These are phyloP conservation scores for Cladophialophora immunda DNA, from an alignment of 2,329 filamentous ascomycete genomes.

Conservation along the genomic window DNA sequence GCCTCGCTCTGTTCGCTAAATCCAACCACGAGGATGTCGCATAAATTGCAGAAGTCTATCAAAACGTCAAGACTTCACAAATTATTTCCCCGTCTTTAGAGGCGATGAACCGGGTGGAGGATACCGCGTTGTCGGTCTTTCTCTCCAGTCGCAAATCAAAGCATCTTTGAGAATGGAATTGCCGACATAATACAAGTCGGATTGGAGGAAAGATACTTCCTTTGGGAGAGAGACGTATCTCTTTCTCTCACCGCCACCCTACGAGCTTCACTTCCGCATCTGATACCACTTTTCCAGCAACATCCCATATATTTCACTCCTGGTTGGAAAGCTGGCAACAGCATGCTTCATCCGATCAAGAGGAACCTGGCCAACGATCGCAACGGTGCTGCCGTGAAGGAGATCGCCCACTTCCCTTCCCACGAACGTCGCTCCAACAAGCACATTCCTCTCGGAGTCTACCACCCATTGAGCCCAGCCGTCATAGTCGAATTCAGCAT, in stretches of 20 bases:
- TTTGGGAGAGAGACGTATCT: not conserved
- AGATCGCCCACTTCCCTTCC: slow-evolving; percentile 28
- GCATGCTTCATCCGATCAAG: slow-evolving; percentile 26
- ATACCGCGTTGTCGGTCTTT: too few relatives aligned
- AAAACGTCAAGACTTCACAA: not conserved
- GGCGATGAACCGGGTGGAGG: too few relatives aligned
- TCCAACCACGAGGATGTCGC: not conserved
- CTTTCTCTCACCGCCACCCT: not conserved
- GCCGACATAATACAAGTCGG: too few relatives aligned
- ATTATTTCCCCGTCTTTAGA: too few relatives aligned
- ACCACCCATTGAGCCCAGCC: slow-evolving; percentile 35
- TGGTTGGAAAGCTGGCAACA: slow-evolving; percentile 25
- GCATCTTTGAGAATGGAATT: too few relatives aligned
- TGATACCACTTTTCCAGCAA: slow-evolving; percentile 15
- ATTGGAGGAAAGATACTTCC: not conserved
- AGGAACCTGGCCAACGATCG: slow-evolving; percentile 25
- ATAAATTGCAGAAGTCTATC: not conserved
- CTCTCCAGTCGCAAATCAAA: too few relatives aligned
- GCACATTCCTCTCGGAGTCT: slow-evolving; percentile 18
- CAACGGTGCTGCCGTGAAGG: slow-evolving; percentile 28
- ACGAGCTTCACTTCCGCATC: not conserved
- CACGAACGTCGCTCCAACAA: slow-evolving; percentile 32
- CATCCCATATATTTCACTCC: slow-evolving; percentile 18
- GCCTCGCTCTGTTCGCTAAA: too few relatives aligned
- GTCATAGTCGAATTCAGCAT: slow-evolving; percentile 24